A percentile compares a stretch with the other conserved stretches of the same genome.
These are phyloP conservation scores for Phytopythium sindhum DNA, from an alignment of 352 stramenopile species.

Conservation along the genomic window DNA sequence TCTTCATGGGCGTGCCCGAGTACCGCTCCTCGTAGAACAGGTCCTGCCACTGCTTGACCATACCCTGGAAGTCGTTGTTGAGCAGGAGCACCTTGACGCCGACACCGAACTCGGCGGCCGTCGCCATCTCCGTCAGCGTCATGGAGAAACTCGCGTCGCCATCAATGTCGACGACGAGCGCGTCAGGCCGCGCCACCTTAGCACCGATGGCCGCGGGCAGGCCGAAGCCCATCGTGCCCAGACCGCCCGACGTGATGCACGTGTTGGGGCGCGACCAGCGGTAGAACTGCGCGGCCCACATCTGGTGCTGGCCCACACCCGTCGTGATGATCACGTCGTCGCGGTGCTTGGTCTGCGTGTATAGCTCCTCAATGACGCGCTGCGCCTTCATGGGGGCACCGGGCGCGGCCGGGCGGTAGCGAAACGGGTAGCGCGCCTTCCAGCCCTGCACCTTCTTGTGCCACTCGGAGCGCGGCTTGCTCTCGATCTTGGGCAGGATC, in stretches of 20 bases:
- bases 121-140: conserved; percentile 96
- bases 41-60: conserved; percentile 98
- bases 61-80: conserved; percentile 97
- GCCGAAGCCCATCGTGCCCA: conserved; percentile 95
- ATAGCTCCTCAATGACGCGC: conserved; percentile 92
- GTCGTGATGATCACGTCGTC: conserved; percentile 94
- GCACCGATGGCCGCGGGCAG: conserved; percentile 92
- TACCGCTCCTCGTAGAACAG: conserved; percentile 96
- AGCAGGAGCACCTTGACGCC: conserved; percentile 95
- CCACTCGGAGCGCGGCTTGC: conserved; percentile 87
- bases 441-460: conserved; percentile 89
- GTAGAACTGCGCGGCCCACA: conserved; percentile 96
- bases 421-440: conserved; percentile 92
- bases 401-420: conserved; percentile 73
- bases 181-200: conserved; percentile 90
- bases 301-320: conserved; percentile 96
- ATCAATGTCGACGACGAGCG: conserved; percentile 90
- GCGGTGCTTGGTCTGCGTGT: conserved; percentile 90
- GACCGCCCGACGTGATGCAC: conserved; percentile 91
- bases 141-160: conserved; percentile 96
- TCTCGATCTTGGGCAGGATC: conserved; percentile 78
- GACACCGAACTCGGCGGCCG: conserved; percentile 92
- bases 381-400: conserved; percentile 91
- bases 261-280: conserved; percentile 93
- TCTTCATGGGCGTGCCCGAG: conserved; percentile 88